Base-by-base conservation (phyloP, 371 early-diverging fungal species). In the Apophysomyces elegans region DNA sequence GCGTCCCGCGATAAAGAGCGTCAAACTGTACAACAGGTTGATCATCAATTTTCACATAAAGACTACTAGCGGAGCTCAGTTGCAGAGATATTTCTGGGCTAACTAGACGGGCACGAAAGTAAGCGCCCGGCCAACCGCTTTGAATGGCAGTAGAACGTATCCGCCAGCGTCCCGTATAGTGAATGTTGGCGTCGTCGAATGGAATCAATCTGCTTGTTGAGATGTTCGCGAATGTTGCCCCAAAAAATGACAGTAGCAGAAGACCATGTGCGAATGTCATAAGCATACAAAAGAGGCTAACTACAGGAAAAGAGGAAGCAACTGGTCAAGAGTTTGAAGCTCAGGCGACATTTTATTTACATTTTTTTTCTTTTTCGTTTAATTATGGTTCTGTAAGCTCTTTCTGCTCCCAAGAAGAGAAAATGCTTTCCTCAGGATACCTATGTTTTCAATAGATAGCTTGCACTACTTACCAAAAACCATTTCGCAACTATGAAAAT, bases 121-220 rank as follows among this genome's bases (percentile, higher is more conserved):
- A 81, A 39, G 81, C 78, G 43, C 81, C 81, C 26, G 81, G 78
- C 81, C 81, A 81, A 39, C 70, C 64, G 58, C 73, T 78, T 63
- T 69, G 68, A 35, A 76, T 77, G 32, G 45, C 65, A 9, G 64
- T 56, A 11, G 56, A 9, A n/a, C 67, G 63, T 9, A 63, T 37
- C n/a, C 71, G 74, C 81, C 81, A 81, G 46, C 75, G 76, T 36
- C 81, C 81, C 65, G 67, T 65, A 44, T 78, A 81, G n/a, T 73
- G 69, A 45, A 81, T 77, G 67, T 76, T 73, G 21, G 61, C 41
- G 60, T 78, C 71, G 54, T 71, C 57, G 58, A 66, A 69, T 26
- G 72, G 69, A 58, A 69, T 63, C 39, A 66, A 38, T 18, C 36
- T 67, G 35, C 58, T 62, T 21, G 54, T 35, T 21, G 54, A 32